Base-by-base conservation (phyloP, 2,329 filamentous ascomycete species). In the Aspergillus pseudoterreus region DNA sequence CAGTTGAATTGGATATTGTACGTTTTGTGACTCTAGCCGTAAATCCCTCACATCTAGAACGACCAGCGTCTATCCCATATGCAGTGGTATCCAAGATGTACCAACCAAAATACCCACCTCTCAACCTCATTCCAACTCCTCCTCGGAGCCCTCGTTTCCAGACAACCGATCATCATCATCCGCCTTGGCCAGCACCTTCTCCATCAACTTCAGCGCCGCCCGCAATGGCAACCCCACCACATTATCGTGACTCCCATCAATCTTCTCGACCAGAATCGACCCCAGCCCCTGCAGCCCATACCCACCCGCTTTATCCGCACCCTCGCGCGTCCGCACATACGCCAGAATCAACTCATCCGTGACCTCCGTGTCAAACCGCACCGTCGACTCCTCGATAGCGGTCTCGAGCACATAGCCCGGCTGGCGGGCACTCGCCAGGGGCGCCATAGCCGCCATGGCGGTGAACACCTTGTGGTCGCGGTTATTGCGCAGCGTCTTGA, bases 231-330 rank as follows among this genome's bases (percentile, higher is more conserved):
- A 70, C 0, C 94, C 94, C 24, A 99, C 85, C 1, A 97, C 94
- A 70, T 97, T 97, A 76, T 99, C 94, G 63, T 90, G 89, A 49
- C 84, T 85, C 10, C 94, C 94, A 57, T 96, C 89, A 58, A 99
- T 88, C 70, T 81, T 87, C 69, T 96, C 91, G 11, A 99, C 85
- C 51, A 99, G 72, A 68, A 96, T 85, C 8, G 88, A 87, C 1
- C 89, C 94, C 10, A 92, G 77, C 0, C 92, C 94, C 72, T 99
- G 94, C 48, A 99, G 82, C 1, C 90, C 94, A 71, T 99, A 99
- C 0, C 94, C 94, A 2, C 94, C 94, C 0, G 94, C 94, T 78
- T 97, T 99, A 71, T 97, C 94, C 10, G 84, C 91, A 2, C 94
- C 94, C 76, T 99, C 94, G 50, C 92, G 80, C 19, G 92, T 96